Evolutionary conservation across 495 filamentous ascomycete genomes (phyloP), one percentile per base, ranked within the genome.

Genomic region (Entonaema liquescens): DNA sequence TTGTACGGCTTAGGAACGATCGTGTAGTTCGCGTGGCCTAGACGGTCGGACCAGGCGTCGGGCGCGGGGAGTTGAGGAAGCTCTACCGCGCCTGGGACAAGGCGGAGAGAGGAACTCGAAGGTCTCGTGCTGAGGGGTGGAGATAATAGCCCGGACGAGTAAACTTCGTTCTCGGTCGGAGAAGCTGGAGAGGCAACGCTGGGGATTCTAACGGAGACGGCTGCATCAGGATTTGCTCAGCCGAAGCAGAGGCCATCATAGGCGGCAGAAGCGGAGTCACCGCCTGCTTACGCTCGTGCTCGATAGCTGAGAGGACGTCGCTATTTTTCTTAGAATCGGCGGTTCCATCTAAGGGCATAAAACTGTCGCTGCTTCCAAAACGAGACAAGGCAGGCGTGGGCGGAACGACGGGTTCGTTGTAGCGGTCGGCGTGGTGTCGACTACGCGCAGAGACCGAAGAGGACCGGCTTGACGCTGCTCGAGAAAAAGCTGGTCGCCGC

Each of bases 1-100:
- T 84, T 71, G 72, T 98, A 97, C 0, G 94, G 94, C 74, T 89
- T 89, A 1, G 94, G 94, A 15, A 89, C 82, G 67, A 98, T 95
- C 72, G 87, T 94, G 80, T 94, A 98, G 76, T 98, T 97, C 49
- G 94, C 93, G 75, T 98, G 94, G 13, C 94, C 94, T 3, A 98
- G 87, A 62, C 88, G 89, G 71, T 88, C 86, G 5, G 93, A 89
- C 94, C 94, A 97, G 62, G 88, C 85, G 77, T 98, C 94, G 8
- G 85, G 79, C 0, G 79, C 79, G 4, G 85, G 84, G 11, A 93
- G 88, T 7, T 79, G 79, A 5, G 81, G 78, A 0, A 81, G 62
- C 19, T 85, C 83, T 28, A 73, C 71, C 31, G 75, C 70, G 0
- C 69, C 70, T 31, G 79, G 77, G 0, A 81, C 72, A 9, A 78